These are phyloP conservation scores for Chaetomium olivaceum DNA, from an alignment of 2,329 filamentous ascomycete genomes.

Conservation along the genomic window DNA sequence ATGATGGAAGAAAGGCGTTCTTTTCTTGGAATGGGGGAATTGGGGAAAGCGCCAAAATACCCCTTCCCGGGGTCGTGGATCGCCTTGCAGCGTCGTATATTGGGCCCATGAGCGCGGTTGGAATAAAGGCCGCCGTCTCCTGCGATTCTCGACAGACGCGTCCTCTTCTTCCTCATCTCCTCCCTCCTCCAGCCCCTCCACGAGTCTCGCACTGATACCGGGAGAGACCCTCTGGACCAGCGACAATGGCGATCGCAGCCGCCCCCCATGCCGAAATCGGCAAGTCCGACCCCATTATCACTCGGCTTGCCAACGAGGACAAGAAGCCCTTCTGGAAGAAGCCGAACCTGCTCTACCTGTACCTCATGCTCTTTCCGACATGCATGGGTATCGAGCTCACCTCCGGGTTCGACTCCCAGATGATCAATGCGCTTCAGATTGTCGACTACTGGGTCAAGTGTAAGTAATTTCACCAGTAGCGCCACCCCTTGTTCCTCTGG, in stretches of 20 bases:
- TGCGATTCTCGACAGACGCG: not conserved
- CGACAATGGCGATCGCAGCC: slow-evolving; percentile 23
- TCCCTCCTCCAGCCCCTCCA: not conserved
- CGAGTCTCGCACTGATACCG: not conserved
- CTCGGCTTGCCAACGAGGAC: slow-evolving; percentile 42
- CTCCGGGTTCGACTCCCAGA: slow-evolving; percentile 48
- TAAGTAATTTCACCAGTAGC: slow-evolving; percentile 31
- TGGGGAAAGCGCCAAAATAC: not conserved
- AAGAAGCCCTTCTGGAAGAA: slow-evolving; percentile 57
- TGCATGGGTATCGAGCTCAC: slow-evolving; percentile 61
- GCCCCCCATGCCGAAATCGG: slow-evolving; percentile 25
- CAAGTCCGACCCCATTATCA: slow-evolving; percentile 42
- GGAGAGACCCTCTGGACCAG: not conserved
- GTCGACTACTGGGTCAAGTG: slow-evolving; percentile 41
- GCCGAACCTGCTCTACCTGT: slow-evolving; percentile 57
- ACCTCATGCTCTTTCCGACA: slow-evolving; percentile 58
- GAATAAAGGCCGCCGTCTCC: slow-evolving; percentile 14
- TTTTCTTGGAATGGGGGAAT: slow-evolving; percentile 14
- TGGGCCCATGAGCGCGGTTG: slow-evolving; percentile 20
- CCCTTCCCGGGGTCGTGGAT: slow-evolving; percentile 22
- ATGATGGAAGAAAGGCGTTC: not conserved
- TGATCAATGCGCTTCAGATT: slow-evolving; percentile 48
- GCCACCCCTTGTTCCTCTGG: not conserved
- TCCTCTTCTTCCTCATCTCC: not conserved
- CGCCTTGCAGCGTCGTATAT: slow-evolving; percentile 14